Conservation (phyloP, 306 rosid species). For the Carpinus fangiana region DNA sequence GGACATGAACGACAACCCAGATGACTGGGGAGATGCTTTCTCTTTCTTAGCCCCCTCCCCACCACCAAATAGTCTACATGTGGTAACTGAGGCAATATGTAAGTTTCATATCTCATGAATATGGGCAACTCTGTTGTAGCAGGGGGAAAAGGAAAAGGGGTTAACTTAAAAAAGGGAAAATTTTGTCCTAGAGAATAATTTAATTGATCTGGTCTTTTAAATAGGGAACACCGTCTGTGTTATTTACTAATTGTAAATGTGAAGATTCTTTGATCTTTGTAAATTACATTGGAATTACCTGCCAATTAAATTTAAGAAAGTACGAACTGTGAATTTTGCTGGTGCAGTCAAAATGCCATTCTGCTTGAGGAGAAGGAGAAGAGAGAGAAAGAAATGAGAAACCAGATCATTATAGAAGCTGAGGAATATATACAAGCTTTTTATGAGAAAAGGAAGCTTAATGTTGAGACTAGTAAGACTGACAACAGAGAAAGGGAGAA, state of each 20-base stretch:
- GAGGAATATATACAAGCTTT: slow-evolving; percentile 78
- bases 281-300: slow-evolving; percentile 25
- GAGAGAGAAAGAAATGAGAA: slow-evolving; percentile 85
- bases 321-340: slow-evolving; percentile 25
- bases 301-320: slow-evolving; percentile 18
- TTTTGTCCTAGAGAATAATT: not conserved
- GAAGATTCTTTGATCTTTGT: slow-evolving; percentile 15
- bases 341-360: slow-evolving; percentile 80
- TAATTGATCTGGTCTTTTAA: not conserved
- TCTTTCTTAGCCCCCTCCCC: too few species aligned
- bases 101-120: not conserved
- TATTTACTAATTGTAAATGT: not conserved
- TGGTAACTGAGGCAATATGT: not conserved
- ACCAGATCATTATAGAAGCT: slow-evolving; percentile 90
- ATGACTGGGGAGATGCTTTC: too few species aligned
- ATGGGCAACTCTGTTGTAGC: not conserved
- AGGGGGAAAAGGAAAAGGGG: not conserved
- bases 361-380: slow-evolving; percentile 91
- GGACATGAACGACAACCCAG: too few species aligned
- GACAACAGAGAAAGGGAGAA: slow-evolving; percentile 93
- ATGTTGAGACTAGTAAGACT: slow-evolving; percentile 81
- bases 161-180: not conserved
- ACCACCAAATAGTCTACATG: not conserved
- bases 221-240: not conserved
- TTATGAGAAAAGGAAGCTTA: slow-evolving; percentile 94